Conservation (phyloP, 352 stramenopile species). For the Pythium coloratum region DNA sequence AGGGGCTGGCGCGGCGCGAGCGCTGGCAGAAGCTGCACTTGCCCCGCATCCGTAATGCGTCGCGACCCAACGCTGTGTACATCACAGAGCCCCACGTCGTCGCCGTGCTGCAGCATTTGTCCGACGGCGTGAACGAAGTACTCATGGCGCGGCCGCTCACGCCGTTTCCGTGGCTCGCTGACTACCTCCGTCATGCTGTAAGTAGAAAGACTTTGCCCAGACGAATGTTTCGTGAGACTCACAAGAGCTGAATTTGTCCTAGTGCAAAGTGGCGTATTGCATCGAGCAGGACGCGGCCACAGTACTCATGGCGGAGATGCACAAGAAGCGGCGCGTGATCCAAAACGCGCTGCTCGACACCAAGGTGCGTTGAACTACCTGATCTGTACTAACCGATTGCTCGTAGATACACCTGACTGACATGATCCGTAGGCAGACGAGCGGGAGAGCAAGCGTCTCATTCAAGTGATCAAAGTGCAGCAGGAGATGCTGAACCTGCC, state of each 20-base stretch:
- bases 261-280: conserved; percentile 65
- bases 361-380: conserved; percentile 18
- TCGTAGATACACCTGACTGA: neutral
- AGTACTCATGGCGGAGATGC: conserved; percentile 60
- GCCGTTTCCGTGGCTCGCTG: conserved; percentile 54
- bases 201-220: neutral
- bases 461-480: conserved; percentile 35
- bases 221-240: no score
- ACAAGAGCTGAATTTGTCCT: neutral
- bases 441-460: conserved; percentile 48
- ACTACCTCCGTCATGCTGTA: conserved; percentile 60
- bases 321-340: conserved; percentile 69
- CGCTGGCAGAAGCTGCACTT: conserved; percentile 23
- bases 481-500: conserved; percentile 42
- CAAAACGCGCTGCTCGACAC: conserved; percentile 52
- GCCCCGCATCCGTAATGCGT: conserved; percentile 17
- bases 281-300: conserved; percentile 42
- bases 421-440: conserved; percentile 33
- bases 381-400: no score
- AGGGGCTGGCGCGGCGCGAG: conserved; percentile 15
- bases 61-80: conserved; percentile 43
- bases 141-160: conserved; percentile 47
- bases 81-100: conserved; percentile 34
- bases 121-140: conserved; percentile 43
- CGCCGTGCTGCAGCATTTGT: conserved; percentile 53